These are phyloP conservation scores for Fusarium subtropicale DNA, from an alignment of 2,329 filamentous ascomycete species.

Conservation along the genomic window DNA sequence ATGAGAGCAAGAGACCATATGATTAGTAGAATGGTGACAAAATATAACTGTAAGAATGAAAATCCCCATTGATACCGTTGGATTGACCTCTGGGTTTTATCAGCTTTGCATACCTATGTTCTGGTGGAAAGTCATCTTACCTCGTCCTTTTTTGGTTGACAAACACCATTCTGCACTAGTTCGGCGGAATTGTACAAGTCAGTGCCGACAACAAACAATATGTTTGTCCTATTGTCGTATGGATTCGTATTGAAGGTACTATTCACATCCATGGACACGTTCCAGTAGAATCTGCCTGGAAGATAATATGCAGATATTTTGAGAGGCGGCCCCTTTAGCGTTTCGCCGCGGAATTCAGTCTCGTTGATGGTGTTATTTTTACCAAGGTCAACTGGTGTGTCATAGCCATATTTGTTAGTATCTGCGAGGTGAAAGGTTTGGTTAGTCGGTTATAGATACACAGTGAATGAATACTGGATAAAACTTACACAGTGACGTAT, in stretches of 20 bases:
- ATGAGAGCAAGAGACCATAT: not conserved
- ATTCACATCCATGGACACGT: not conserved
- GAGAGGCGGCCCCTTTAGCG: constrained; percentile 1
- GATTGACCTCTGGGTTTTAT: rapidly evolving
- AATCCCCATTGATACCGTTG: constrained; percentile 22
- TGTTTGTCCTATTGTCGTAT: rapidly evolving
- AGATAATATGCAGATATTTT: constrained; percentile 5
- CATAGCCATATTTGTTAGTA: not conserved
- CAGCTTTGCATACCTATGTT: rapidly evolving
- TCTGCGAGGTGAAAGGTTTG: not conserved
- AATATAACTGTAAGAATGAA: constrained; percentile 17
- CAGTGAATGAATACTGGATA: rapidly evolving
- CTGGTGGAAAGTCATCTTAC: rapidly evolving
- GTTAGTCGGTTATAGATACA: not conserved
- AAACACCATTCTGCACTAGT: not conserved
- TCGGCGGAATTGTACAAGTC: not conserved
- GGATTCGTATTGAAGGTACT: not conserved
- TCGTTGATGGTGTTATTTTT: not conserved
- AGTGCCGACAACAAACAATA: not conserved
- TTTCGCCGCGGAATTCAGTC: not conserved
- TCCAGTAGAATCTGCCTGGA: not conserved
- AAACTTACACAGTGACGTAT: not conserved
- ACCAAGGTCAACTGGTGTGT: not conserved
- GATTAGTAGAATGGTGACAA: not conserved
- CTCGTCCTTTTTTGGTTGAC: constrained; percentile 5